Conservation (phyloP, 148 eudicot genomes). For the Chenopodium formosanum region DNA sequence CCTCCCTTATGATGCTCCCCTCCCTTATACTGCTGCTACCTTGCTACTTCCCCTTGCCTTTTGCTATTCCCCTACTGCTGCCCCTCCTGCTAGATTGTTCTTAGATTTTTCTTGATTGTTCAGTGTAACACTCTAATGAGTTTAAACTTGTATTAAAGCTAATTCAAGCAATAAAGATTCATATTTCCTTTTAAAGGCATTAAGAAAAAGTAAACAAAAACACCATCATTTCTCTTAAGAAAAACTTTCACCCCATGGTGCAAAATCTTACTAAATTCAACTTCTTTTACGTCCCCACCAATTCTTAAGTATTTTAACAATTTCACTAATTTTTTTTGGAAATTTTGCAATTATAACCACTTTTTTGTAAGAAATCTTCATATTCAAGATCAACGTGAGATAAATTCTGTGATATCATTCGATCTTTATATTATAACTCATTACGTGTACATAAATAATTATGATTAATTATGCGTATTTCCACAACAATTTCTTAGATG, state of each 20-base stretch:
- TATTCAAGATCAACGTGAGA: not conserved
- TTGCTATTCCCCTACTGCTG: too few species aligned
- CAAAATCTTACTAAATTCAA: conserved; percentile 19
- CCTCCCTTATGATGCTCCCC: too few species aligned
- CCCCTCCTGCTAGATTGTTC: too few species aligned
- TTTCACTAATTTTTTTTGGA: conserved; percentile 1
- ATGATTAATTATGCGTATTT: not conserved
- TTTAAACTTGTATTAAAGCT: too few species aligned
- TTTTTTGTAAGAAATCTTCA: conserved; percentile 1
- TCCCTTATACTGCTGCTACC: too few species aligned
- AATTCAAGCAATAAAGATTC: too few species aligned
- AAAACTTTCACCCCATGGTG: conserved; percentile 16
- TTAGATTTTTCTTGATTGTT: too few species aligned
- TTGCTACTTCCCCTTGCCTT: too few species aligned
- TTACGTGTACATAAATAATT: conserved; percentile 5
- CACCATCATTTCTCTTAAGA: conserved; percentile 35
- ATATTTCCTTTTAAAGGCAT: conserved; percentile 8
- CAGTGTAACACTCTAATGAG: too few species aligned
- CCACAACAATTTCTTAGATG: conserved; percentile 2
- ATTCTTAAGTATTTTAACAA: not conserved
- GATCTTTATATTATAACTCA: not conserved
- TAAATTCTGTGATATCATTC: not conserved
- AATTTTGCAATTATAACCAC: conserved; percentile 7
- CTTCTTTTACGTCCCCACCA: conserved; percentile 25
- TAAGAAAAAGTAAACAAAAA: conserved; percentile 31